These are phyloP conservation scores for Flagelloscypha sp. DNA, from an alignment of 768 basidiomycete genomes.

Conservation along the genomic window DNA sequence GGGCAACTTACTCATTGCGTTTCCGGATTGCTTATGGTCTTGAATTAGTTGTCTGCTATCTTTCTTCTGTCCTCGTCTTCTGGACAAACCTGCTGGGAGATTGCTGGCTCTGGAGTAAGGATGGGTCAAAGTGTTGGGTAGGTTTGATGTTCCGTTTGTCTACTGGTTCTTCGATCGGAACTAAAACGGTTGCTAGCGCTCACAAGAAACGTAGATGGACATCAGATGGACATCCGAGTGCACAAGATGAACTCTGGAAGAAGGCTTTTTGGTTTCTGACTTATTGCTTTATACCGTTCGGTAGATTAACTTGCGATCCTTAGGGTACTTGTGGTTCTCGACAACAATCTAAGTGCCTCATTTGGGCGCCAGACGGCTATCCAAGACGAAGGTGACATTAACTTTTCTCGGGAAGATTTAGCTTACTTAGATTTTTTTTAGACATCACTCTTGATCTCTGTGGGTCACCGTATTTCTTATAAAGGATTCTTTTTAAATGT, in stretches of 20 bases:
- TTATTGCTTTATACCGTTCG: background rate
- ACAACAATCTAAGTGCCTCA: constrained; percentile 5
- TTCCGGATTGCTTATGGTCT: constrained; percentile 12
- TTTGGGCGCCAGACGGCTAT: constrained; percentile 65
- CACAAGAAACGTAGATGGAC: constrained; percentile 28
- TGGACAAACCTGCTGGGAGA: constrained; percentile 46
- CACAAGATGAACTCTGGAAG: constrained; percentile 44
- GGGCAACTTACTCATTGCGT: constrained; percentile 25
- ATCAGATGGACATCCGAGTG: constrained; percentile 20
- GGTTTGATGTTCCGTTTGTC: constrained; percentile 67
- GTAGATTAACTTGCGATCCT: no score
- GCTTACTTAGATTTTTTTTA: constrained; percentile 24
- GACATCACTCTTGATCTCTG: constrained; percentile 1
- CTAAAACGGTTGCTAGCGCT: constrained; percentile 22
- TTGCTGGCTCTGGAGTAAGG: constrained; percentile 46
- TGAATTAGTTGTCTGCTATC: constrained; percentile 20
- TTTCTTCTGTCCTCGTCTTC: constrained; percentile 31
- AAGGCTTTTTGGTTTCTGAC: constrained; percentile 26
- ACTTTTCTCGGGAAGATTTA: no score
- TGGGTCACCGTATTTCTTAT: background rate
- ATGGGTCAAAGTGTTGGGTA: constrained; percentile 51
- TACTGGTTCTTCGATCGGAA: constrained; percentile 41
- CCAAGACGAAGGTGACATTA: constrained; percentile 74
- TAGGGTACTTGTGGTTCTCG: constrained; percentile 1
- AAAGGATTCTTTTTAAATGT: constrained; percentile 28